A percentile compares a stretch with the other conserved stretches of the same genome.
Conservation (phyloP, 352 stramenopile species). For the Thraustochytrium sp. region DNA sequence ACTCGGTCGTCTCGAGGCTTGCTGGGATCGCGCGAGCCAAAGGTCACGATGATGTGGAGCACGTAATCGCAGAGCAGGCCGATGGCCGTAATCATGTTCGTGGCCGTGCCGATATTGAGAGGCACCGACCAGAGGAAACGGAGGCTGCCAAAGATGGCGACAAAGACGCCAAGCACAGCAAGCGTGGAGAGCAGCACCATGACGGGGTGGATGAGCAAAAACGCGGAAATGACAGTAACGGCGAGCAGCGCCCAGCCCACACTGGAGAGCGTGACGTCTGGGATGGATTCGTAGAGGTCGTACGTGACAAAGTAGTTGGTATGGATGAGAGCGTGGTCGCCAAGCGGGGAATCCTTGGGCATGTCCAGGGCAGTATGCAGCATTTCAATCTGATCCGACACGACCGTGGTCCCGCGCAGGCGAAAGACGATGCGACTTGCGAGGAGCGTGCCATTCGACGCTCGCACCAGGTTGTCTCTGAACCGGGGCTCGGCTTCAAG, state of each 20-base stretch:
- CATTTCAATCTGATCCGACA: neutral
- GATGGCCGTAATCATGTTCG: slow-evolving; percentile 50
- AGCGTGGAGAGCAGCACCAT: slow-evolving; percentile 8
- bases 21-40: slow-evolving; percentile 3
- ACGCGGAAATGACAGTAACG: slow-evolving; percentile 20
- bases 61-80: slow-evolving; percentile 50
- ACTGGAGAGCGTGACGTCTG: slow-evolving; percentile 41
- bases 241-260: slow-evolving; percentile 44
- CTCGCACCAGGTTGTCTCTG: neutral
- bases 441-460: neutral
- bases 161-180: slow-evolving; percentile 38
- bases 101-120: slow-evolving; percentile 48
- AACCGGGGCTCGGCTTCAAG: neutral
- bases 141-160: slow-evolving; percentile 40
- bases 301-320: slow-evolving; percentile 1
- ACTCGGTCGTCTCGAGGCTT: slow-evolving; percentile 38
- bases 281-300: slow-evolving; percentile 29
- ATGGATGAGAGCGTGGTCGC: neutral
- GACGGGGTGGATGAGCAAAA: slow-evolving; percentile 32
- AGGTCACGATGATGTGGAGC: slow-evolving; percentile 48
- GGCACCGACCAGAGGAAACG: slow-evolving; percentile 42
- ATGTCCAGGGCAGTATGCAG: neutral
- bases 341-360: neutral
- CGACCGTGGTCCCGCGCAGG: neutral
- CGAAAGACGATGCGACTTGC: neutral